Percentiles rank a stretch among this genome's conserved stretches.
phyloP scores from a whole-genome alignment of 78 protist species.

The Cavenderia fasciculata region DNA sequence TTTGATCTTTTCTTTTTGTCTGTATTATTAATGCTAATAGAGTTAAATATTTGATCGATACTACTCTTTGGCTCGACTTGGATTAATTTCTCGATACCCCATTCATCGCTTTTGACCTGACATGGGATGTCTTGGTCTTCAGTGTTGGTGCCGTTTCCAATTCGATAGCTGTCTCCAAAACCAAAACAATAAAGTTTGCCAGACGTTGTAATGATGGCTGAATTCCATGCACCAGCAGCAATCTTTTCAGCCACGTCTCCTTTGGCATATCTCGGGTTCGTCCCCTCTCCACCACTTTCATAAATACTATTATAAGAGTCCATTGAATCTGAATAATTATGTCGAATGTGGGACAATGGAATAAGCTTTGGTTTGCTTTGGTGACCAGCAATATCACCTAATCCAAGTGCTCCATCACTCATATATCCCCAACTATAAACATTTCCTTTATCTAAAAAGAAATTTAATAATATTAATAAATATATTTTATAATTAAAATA shows the following conservation, averaged over 20 bases:
- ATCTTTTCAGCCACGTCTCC: constrained; percentile 42
- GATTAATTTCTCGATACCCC: constrained; percentile 28
- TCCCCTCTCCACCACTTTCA: background rate
- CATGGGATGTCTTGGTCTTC: constrained; percentile 67
- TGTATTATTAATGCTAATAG: background rate
- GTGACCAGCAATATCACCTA: constrained; percentile 41
- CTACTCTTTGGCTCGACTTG: background rate
- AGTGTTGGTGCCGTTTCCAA: background rate
- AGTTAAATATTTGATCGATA: background rate
- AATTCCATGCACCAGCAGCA: constrained; percentile 75
- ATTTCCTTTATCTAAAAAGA: constrained; percentile 1
- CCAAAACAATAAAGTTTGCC: constrained; percentile 67
- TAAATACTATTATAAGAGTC: constrained; percentile 29
- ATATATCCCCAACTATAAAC: constrained; percentile 60
- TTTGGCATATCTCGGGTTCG: background rate
- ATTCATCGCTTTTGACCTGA: background rate
- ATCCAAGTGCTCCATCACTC: constrained; percentile 67
- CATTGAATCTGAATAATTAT: background rate
- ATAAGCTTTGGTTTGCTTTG: constrained; percentile 49
- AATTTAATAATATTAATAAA: background rate
- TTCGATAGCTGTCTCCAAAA: constrained; percentile 54
- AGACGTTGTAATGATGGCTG: constrained; percentile 37
- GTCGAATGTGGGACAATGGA: constrained; percentile 44
- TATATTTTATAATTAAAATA: background rate
- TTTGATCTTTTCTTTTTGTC: background rate